Evolutionary conservation across 768 basidiomycete genomes (phyloP).

Genomic region (Hygrocybe coccinea): DNA sequence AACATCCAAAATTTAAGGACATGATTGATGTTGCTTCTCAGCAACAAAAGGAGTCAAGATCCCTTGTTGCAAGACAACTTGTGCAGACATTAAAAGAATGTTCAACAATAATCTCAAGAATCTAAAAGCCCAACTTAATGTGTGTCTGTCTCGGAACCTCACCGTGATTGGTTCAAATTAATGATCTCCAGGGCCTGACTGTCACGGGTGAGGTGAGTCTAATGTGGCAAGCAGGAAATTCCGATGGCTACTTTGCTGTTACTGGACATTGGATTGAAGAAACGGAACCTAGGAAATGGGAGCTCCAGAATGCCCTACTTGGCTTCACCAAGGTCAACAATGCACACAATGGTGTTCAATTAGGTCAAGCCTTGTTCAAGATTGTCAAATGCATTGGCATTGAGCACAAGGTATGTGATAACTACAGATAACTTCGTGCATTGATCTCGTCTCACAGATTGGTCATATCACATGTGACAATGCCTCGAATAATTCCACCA

Average conservation of each 20-base stretch:
- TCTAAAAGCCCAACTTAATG: neutral
- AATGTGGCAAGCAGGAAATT: conserved; percentile 38
- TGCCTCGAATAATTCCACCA: conserved; percentile 35
- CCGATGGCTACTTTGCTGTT: conserved; percentile 37
- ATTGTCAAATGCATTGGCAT: conserved; percentile 26
- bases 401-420: conserved; percentile 25
- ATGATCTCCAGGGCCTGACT: neutral
- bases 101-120: conserved; percentile 18
- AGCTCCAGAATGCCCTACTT: conserved; percentile 26
- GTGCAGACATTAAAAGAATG: conserved; percentile 23
- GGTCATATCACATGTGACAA: conserved; percentile 37
- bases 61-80: conserved; percentile 24
- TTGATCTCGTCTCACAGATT: conserved; percentile 18
- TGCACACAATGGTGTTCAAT: conserved; percentile 32
- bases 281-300: conserved; percentile 21
- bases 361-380: conserved; percentile 38
- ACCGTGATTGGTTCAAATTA: neutral
- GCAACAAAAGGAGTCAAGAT: conserved; percentile 37
- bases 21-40: conserved; percentile 36
- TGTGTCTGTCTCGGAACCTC: neutral
- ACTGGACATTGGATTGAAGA: conserved; percentile 40
- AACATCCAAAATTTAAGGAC: conserved; percentile 32
- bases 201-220: conserved; percentile 18
- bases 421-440: neutral
- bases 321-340: conserved; percentile 34